Evolutionary conservation across 1,139 yeast genomes (phyloP).

Genomic region (Magnusiomyces sp.): DNA sequence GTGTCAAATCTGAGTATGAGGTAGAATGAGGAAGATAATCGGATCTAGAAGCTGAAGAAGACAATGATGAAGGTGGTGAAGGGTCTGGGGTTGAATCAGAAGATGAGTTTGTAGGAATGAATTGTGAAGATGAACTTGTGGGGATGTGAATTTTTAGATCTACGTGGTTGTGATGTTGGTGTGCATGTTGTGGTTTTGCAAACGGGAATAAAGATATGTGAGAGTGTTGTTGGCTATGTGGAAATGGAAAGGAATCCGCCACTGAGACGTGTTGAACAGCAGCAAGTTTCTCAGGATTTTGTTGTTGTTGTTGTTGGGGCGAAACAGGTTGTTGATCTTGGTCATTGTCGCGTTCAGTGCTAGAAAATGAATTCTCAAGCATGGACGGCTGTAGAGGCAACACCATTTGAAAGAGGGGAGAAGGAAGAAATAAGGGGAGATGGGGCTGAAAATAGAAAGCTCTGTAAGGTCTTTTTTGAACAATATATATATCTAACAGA

Average conservation of each 20-base stretch:
- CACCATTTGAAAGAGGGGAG: too few relatives aligned
- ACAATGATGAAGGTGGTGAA: conserved; percentile 6
- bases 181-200: not conserved
- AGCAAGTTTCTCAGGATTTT: not conserved
- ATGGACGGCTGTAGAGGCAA: too few relatives aligned
- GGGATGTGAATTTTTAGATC: conserved; percentile 2
- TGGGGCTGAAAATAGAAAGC: too few relatives aligned
- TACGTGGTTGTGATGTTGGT: not conserved
- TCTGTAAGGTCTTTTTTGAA: too few relatives aligned
- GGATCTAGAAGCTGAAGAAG: conserved; percentile 6
- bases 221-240: not conserved
- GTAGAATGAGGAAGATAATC: conserved; percentile 7
- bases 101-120: not conserved
- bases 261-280: not conserved
- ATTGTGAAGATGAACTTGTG: not conserved
- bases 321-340: too few relatives aligned
- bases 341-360: too few relatives aligned
- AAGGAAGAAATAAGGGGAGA: too few relatives aligned
- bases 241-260: not conserved
- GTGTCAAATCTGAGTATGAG: conserved; percentile 20
- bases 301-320: too few relatives aligned
- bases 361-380: too few relatives aligned
- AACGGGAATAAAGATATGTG: not conserved
- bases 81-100: not conserved
- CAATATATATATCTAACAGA: too few relatives aligned